Evolutionary conservation across 768 basidiomycete genomes (phyloP), one percentile per base, ranked within the genome.

Genomic region (Scleroderma citrinum): DNA sequence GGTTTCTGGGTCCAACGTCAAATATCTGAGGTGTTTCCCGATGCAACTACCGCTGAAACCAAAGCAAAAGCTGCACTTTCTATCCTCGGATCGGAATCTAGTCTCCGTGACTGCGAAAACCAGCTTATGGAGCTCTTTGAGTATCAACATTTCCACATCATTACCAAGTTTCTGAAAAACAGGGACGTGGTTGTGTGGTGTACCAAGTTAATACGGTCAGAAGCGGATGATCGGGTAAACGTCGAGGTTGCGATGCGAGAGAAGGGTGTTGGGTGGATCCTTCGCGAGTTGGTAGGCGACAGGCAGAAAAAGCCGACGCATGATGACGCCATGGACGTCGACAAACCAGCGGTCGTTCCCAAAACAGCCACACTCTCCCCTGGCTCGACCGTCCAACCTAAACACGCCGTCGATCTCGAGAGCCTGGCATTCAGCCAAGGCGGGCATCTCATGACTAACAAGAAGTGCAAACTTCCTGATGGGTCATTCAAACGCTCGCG

Each of bases 1-100:
- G 95, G 82, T 23, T 98, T 98, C 81, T 99, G 94, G 94, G 91
- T 99, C 0, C 96, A 99, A 62, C 85, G 94, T 1, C 87, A 95
- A 51, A 84, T 98, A 44, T 81, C 89, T 0, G 84, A 91, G 61
- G 76, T 92, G 13, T 97, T 96, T 61, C 79, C 94, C 5, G 96
- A 99, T 63, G 90, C 96, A 2, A 86, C 92, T 59, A 96, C 92
- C 14, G 89, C 93, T 3, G 86, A 92, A 49, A 88, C 92, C 68
- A 94, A 98, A 59, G 89, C 96, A 0, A 71, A 85, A 1, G 71
- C 83, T 10, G 92, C 94, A 1, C 82, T 98, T 46, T 78, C 80
- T 47, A 82, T 92, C 60, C 86, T 96, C 42, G 82, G 83, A 20
- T 92, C 92, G 2, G 93, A 95, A 60, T 85, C 87, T 10, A 82